Conservation (phyloP, 2,329 filamentous ascomycete genomes). For the Alternaria sp. region DNA sequence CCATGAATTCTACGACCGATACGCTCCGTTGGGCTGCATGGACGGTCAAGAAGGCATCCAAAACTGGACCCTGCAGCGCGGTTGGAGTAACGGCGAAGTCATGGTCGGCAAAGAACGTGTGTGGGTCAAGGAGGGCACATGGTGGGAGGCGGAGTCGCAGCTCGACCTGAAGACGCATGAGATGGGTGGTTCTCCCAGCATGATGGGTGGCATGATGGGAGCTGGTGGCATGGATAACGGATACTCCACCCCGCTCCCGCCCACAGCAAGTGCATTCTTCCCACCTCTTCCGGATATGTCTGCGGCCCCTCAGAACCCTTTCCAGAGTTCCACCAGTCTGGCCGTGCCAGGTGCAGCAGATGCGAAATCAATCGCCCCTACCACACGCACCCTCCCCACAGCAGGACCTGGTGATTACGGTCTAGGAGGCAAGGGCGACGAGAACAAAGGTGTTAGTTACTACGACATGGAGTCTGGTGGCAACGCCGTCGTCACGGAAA, state of each 20-base stretch:
- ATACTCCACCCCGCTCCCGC: conserved; percentile 67
- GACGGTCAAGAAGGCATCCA: conserved; percentile 93
- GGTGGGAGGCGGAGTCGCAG: conserved; percentile 98
- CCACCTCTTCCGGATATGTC: conserved; percentile 62
- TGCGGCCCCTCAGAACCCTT: conserved; percentile 74
- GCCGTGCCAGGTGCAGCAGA: conserved; percentile 53
- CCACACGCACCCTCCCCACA: conserved; percentile 64
- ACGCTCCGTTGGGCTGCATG: conserved; percentile 80
- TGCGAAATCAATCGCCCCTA: conserved; percentile 59
- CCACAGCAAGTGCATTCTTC: conserved; percentile 70
- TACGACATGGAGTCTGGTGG: conserved; percentile 84
- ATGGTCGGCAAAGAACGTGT: conserved; percentile 88
- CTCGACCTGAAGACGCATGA: conserved; percentile 81
- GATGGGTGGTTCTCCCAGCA: conserved; percentile 37
- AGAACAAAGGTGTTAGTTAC: conserved; percentile 55
- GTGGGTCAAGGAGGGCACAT: conserved; percentile 92
- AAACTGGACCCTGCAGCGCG: conserved; percentile 90
- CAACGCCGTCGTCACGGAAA: conserved; percentile 76
- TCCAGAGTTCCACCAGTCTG: conserved; percentile 58
- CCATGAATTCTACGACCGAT: conserved; percentile 87
- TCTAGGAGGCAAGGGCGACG: conserved; percentile 84
- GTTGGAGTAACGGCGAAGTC: conserved; percentile 98
- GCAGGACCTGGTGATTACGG: conserved; percentile 79
- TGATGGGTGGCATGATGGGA: conserved; percentile 59
- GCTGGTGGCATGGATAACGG: conserved; percentile 71